These are phyloP conservation scores for Chlorella sp. DNA, from an alignment of 139 green algal genomes.

Conservation along the genomic window DNA sequence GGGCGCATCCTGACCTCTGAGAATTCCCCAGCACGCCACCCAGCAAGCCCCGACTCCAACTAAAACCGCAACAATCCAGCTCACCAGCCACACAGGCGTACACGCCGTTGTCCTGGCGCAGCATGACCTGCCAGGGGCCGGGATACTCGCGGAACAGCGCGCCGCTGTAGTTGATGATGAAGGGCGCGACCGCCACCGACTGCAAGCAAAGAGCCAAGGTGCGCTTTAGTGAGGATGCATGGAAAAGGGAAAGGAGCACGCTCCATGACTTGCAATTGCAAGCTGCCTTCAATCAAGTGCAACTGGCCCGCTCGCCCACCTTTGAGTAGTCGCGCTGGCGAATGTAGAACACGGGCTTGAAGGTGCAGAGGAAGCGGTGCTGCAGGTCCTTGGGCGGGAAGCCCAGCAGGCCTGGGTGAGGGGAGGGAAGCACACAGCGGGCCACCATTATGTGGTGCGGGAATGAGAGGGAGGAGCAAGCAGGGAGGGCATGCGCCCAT, in stretches of 20 bases:
- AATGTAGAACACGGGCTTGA: conserved; percentile 92
- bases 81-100: conserved; percentile 86
- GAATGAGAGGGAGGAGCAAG: no score
- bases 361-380: conserved; percentile 80
- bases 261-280: no score
- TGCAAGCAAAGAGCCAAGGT: conserved; percentile 8
- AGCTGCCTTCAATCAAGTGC: no score
- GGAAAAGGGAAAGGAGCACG: no score
- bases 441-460: no score
- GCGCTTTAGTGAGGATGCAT: no score
- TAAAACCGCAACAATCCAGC: background rate
- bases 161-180: conserved; percentile 93
- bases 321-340: conserved; percentile 78
- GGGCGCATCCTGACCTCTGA: background rate
- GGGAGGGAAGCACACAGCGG: background rate
- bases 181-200: conserved; percentile 83
- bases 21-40: no score
- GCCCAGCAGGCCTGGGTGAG: conserved; percentile 77
- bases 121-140: conserved; percentile 94
- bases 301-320: conserved; percentile 50
- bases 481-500: no score
- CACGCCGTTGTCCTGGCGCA: conserved; percentile 85
- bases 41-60: background rate
- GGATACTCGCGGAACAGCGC: conserved; percentile 93
- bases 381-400: conserved; percentile 90